phyloP scores from a whole-genome alignment of 1,139 yeast species.

The Scheffersomyces titani region DNA sequence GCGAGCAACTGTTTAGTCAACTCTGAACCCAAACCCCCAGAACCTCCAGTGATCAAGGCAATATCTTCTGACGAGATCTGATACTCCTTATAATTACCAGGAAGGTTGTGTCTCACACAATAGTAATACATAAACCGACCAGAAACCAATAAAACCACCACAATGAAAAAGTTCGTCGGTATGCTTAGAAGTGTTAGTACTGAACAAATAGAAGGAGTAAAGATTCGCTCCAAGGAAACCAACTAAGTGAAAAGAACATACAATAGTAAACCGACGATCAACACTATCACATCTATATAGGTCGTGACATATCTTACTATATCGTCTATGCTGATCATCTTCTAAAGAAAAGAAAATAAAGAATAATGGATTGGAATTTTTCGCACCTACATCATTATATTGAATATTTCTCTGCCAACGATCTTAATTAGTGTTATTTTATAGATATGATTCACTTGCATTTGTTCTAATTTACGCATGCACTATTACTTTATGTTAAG shows the following conservation, averaged over 20 bases:
- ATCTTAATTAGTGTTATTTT: neutral
- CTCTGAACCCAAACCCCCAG: conserved; percentile 58
- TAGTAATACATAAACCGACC: neutral
- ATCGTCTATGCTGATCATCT: neutral
- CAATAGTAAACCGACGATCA: neutral
- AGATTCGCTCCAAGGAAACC: neutral
- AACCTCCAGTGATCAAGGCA: conserved; percentile 67
- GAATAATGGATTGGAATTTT: neutral
- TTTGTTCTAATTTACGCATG: too few species aligned
- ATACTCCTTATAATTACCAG: neutral
- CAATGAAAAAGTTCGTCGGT: neutral
- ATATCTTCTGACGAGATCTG: conserved; percentile 19
- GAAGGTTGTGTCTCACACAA: neutral
- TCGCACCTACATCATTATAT: neutral
- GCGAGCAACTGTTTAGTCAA: conserved; percentile 36
- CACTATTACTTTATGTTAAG: too few species aligned
- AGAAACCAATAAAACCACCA: neutral
- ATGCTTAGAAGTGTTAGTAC: neutral
- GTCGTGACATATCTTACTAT: neutral
- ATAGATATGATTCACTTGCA: neutral
- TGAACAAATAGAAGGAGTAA: neutral
- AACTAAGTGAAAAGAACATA: neutral
- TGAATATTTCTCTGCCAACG: neutral
- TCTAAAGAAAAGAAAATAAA: neutral
- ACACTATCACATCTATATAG: neutral